These are phyloP conservation scores for Dichotomocladium elegans DNA, from an alignment of 371 early-diverging fungal genomes.

Conservation along the genomic window DNA sequence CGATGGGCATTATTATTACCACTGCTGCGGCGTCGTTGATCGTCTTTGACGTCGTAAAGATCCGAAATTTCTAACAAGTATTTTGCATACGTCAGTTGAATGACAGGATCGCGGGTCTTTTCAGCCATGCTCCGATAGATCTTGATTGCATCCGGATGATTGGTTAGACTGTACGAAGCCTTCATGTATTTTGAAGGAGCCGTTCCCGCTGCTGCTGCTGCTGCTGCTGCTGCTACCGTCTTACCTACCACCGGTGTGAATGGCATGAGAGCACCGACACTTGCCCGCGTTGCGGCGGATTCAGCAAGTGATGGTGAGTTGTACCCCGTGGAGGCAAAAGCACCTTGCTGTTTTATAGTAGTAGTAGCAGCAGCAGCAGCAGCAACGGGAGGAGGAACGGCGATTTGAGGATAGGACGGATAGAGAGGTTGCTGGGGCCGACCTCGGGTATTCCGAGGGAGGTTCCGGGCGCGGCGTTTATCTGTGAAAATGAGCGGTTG, in stretches of 20 bases:
- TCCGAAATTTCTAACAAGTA: conserved; percentile 61
- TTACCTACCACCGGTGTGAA: too few relatives aligned
- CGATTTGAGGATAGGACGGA: too few relatives aligned
- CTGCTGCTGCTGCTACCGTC: neutral
- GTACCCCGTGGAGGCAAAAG: neutral
- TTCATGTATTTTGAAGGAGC: conserved; percentile 22
- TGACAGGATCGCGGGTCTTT: conserved; percentile 69
- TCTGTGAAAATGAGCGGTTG: neutral
- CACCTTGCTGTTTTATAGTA: neutral
- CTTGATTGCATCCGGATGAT: conserved; percentile 55
- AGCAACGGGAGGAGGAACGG: neutral
- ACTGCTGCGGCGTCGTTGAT: too few relatives aligned
- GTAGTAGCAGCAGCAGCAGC: neutral
- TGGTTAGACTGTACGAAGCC: conserved; percentile 57
- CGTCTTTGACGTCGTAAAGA: conserved; percentile 16
- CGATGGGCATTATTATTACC: too few relatives aligned
- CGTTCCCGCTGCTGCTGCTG: neutral
- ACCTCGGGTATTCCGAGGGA: neutral
- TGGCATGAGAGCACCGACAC: neutral
- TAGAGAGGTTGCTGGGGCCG: too few relatives aligned
- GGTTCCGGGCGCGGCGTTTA: neutral
- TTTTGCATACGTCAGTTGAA: conserved; percentile 84
- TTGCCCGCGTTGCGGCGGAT: neutral
- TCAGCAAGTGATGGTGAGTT: neutral
- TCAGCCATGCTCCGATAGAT: conserved; percentile 72